phyloP scores from a whole-genome alignment of 2,329 filamentous ascomycete species.

The Xylaria arbuscula region DNA sequence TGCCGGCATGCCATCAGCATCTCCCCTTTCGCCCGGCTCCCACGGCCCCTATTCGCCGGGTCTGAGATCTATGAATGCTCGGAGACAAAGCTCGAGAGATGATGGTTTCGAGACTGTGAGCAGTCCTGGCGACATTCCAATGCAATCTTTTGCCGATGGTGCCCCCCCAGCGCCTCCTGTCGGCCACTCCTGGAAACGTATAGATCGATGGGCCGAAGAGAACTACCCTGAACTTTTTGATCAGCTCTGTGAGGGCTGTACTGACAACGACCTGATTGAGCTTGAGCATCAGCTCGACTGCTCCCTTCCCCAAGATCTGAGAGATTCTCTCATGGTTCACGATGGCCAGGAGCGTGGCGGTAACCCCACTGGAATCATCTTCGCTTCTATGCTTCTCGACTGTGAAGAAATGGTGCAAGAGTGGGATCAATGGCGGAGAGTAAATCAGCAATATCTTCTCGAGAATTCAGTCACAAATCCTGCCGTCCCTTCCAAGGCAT shows the following conservation, averaged over 20 bases:
- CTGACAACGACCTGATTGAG: constrained; percentile 94
- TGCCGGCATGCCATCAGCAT: constrained; percentile 56
- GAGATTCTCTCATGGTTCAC: constrained; percentile 89
- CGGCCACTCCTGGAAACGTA: constrained; percentile 90
- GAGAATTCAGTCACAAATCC: constrained; percentile 68
- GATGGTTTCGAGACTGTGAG: constrained; percentile 77
- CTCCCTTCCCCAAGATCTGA: constrained; percentile 90
- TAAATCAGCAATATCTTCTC: constrained; percentile 88
- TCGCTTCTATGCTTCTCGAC: constrained; percentile 93
- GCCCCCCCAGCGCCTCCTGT: constrained; percentile 90
- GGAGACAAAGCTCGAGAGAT: constrained; percentile 67
- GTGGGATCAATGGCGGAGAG: constrained; percentile 94
- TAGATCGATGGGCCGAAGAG: constrained; percentile 92
- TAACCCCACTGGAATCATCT: constrained; percentile 89
- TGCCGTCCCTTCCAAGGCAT: constrained; percentile 75
- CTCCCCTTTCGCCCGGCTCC: constrained; percentile 63
- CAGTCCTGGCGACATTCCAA: constrained; percentile 84
- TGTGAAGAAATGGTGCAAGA: constrained; percentile 98
- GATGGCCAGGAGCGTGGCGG: constrained; percentile 98
- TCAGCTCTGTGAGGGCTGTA: constrained; percentile 91
- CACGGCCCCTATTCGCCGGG: constrained; percentile 88
- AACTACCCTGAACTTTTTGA: constrained; percentile 96
- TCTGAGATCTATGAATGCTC: constrained; percentile 80
- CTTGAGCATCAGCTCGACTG: constrained; percentile 96
- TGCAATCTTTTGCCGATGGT: constrained; percentile 95